These are phyloP conservation scores for Apiospora marii DNA, from an alignment of 2,329 filamentous ascomycete species.

Conservation along the genomic window DNA sequence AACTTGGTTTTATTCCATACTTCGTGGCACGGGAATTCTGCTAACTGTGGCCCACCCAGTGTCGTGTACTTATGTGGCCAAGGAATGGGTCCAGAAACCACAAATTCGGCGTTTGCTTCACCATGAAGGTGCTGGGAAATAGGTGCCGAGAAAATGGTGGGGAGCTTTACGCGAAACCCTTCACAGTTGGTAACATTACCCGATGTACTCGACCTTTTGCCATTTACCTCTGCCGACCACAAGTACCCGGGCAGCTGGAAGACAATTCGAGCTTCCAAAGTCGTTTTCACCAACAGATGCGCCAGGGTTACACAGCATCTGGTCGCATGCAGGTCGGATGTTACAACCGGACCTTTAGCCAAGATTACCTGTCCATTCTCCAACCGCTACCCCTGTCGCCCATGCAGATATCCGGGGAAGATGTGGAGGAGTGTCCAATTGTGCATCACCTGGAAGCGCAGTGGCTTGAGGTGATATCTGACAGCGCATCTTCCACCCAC, in stretches of 20 bases:
- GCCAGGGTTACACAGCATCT: not conserved
- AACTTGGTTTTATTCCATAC: too few species aligned
- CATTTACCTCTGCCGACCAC: too few species aligned
- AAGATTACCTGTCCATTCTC: not conserved
- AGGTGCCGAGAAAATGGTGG: not conserved
- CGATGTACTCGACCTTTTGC: too few species aligned
- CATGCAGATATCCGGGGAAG: not conserved
- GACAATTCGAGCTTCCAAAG: not conserved
- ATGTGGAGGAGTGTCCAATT: not conserved
- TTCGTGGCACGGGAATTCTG: too few species aligned
- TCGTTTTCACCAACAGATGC: not conserved
- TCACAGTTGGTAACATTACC: too few species aligned
- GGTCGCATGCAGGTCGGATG: not conserved
- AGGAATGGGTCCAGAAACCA: not conserved
- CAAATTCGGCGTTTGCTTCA: too few species aligned
- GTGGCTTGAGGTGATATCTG: not conserved
- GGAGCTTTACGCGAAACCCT: too few species aligned
- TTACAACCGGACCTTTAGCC: not conserved
- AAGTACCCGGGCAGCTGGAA: too few species aligned
- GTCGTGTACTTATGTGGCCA: too few species aligned
- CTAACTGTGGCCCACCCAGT: too few species aligned
- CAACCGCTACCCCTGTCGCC: not conserved
- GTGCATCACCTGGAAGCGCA: not conserved
- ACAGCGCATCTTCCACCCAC: not conserved
- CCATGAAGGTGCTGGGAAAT: not conserved